These are phyloP conservation scores for Arabidopsis thaliana DNA, from an alignment of 345 rosid genomes.

Conservation along the genomic window DNA sequence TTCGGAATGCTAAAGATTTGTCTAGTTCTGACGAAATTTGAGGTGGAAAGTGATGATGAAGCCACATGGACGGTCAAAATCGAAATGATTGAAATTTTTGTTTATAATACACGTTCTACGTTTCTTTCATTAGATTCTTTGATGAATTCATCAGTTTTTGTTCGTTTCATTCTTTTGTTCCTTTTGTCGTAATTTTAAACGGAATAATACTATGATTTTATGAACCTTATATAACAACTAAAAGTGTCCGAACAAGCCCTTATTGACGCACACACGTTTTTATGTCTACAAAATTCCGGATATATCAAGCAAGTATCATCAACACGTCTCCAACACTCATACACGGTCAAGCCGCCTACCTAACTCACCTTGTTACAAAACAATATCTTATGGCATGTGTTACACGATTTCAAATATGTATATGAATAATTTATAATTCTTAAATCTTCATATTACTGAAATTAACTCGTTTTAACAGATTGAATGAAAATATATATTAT, in stretches of 20 bases:
- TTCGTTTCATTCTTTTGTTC: not conserved
- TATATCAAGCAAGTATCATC: not conserved
- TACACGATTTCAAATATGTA: not conserved
- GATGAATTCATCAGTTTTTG: not conserved
- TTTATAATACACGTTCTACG: not conserved
- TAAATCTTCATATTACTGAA: too few species aligned
- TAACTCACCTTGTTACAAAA: not conserved
- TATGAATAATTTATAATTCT: not conserved
- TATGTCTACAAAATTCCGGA: not conserved
- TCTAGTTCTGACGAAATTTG: slow-evolving; percentile 19
- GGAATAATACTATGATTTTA: not conserved
- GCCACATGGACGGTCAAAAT: slow-evolving; percentile 32
- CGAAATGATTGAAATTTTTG: slow-evolving; percentile 1
- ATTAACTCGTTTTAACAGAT: too few species aligned
- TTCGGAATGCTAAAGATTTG: slow-evolving; percentile 25
- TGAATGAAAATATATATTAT: too few species aligned
- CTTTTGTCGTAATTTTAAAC: not conserved
- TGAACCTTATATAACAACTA: not conserved
- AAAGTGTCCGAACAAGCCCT: not conserved
- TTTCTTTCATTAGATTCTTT: slow-evolving; percentile 22
- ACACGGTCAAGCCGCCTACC: slow-evolving; percentile 18
- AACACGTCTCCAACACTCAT: slow-evolving; percentile 9
- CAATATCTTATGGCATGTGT: slow-evolving; percentile 25
- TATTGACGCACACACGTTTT: slow-evolving; percentile 7
- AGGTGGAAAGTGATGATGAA: slow-evolving; percentile 16